These are phyloP conservation scores for Verticillium dahliae DNA, from an alignment of 2,329 filamentous ascomycete genomes.

Conservation along the genomic window DNA sequence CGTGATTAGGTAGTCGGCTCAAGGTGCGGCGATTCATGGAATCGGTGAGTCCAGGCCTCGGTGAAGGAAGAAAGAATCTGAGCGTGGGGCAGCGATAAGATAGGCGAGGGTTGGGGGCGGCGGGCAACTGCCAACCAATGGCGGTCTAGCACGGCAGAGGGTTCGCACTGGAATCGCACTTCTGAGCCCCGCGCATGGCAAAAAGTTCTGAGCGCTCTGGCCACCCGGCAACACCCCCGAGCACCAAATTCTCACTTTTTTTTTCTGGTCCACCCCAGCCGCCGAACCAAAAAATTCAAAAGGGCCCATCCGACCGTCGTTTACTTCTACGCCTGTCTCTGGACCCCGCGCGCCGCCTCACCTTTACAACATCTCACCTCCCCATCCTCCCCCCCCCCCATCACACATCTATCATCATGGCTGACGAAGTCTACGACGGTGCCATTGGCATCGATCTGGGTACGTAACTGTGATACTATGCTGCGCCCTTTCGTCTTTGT, in stretches of 20 bases:
- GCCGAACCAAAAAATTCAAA: slow-evolving; percentile 4
- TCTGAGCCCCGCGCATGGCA: neutral
- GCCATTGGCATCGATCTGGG: slow-evolving; percentile 99
- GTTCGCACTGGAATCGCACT: neutral
- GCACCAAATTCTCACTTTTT: slow-evolving; percentile 11
- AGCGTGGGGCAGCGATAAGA: neutral
- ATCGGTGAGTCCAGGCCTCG: neutral
- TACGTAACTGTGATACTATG: slow-evolving; percentile 38
- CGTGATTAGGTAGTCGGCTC: too few relatives aligned
- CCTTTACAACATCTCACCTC: slow-evolving; percentile 11
- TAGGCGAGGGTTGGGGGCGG: neutral
- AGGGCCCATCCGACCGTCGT: slow-evolving; percentile 1
- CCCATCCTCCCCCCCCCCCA: slow-evolving; percentile 4
- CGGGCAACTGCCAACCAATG: neutral
- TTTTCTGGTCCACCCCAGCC: slow-evolving; percentile 9
- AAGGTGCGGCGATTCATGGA: neutral
- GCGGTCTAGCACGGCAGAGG: neutral
- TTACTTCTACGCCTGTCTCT: slow-evolving; percentile 6
- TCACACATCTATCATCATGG: slow-evolving; percentile 55
- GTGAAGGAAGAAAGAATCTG: neutral
- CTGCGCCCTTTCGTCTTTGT: neutral
- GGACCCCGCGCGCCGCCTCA: slow-evolving; percentile 10
- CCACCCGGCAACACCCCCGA: neutral
- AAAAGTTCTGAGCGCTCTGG: slow-evolving; percentile 8
- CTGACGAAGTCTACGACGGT: slow-evolving; percentile 98